These are phyloP conservation scores for Barnettozyma populi DNA, from an alignment of 805 yeast genomes.

Conservation along the genomic window DNA sequence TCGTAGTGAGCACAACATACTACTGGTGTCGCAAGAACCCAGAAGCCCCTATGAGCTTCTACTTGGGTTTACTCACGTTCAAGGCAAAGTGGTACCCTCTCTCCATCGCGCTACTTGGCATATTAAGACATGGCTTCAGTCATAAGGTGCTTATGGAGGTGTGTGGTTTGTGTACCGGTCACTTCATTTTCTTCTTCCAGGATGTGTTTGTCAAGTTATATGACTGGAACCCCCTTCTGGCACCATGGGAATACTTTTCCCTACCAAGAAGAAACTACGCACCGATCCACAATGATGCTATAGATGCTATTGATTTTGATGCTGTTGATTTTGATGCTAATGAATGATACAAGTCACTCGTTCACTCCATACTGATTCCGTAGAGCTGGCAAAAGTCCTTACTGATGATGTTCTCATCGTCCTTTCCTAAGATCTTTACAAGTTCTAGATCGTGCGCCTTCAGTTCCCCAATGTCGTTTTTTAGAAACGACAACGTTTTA, in stretches of 20 bases:
- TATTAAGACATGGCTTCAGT: conserved; percentile 2
- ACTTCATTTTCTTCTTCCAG: conserved; percentile 18
- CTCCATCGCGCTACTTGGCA: neutral
- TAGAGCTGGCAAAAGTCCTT: conserved; percentile 5
- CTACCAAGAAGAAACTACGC: neutral
- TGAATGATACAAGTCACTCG: neutral
- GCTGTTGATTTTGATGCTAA: neutral
- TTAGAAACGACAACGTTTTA: conserved; percentile 12
- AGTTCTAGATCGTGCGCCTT: conserved; percentile 10
- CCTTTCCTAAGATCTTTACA: conserved; percentile 6
- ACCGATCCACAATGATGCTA: neutral
- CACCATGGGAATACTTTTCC: conserved; percentile 17
- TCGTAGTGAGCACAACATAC: conserved; percentile 14
- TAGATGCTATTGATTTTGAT: neutral
- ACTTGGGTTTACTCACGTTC: conserved; percentile 13
- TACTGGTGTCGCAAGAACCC: conserved; percentile 20
- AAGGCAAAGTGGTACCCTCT: conserved; percentile 16
- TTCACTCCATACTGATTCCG: conserved; percentile 4
- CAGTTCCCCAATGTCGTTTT: conserved; percentile 12
- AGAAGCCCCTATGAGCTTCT: conserved; percentile 3
- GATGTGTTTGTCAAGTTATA: conserved; percentile 17
- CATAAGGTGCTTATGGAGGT: conserved; percentile 1
- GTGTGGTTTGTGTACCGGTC: conserved; percentile 16
- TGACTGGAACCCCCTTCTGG: conserved; percentile 17
- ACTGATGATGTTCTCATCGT: neutral